These are phyloP conservation scores for Cercospora sp. DNA, from an alignment of 2,329 filamentous ascomycete genomes.

Conservation along the genomic window DNA sequence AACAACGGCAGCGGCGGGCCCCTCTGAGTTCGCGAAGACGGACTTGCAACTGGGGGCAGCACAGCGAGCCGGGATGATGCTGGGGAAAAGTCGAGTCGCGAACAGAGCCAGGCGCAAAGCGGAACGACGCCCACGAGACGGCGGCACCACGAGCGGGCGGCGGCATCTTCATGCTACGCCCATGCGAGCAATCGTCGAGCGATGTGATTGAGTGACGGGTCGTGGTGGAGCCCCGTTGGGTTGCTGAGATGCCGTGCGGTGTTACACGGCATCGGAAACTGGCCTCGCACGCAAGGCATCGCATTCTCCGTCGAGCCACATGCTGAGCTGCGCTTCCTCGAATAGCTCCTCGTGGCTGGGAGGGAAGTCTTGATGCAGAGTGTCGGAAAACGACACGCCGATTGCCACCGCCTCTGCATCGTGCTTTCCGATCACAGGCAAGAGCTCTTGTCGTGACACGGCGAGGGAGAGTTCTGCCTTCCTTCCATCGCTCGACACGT, in stretches of 20 bases:
- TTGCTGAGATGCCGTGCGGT: conserved; percentile 8
- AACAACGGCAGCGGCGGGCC: not conserved
- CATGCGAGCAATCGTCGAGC: conserved; percentile 7
- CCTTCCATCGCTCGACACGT: not conserved
- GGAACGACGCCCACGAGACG: conserved; percentile 7
- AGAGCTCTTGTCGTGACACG: not conserved
- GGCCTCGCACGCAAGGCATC: conserved; percentile 18
- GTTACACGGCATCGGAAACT: conserved; percentile 17
- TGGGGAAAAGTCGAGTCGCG: conserved; percentile 1
- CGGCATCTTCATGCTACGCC: conserved; percentile 13
- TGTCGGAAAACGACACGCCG: not conserved
- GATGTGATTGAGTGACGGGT: conserved; percentile 13
- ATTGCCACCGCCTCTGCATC: not conserved
- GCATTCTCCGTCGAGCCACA: conserved; percentile 2
- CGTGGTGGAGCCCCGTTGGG: not conserved
- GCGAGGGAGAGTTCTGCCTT: not conserved
- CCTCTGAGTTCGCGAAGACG: not conserved
- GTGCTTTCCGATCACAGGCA: not conserved
- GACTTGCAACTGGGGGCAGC: not conserved
- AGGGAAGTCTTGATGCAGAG: not conserved
- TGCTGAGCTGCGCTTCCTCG: not conserved
- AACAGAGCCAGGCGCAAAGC: not conserved
- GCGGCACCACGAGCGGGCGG: conserved; percentile 4
- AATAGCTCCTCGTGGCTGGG: not conserved
- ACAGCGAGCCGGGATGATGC: conserved; percentile 10